Evolutionary conservation across 139 green algal species (phyloP), one percentile per base, ranked within the genome.

Genomic region (Chlamydomonas sphaeroides): DNA sequence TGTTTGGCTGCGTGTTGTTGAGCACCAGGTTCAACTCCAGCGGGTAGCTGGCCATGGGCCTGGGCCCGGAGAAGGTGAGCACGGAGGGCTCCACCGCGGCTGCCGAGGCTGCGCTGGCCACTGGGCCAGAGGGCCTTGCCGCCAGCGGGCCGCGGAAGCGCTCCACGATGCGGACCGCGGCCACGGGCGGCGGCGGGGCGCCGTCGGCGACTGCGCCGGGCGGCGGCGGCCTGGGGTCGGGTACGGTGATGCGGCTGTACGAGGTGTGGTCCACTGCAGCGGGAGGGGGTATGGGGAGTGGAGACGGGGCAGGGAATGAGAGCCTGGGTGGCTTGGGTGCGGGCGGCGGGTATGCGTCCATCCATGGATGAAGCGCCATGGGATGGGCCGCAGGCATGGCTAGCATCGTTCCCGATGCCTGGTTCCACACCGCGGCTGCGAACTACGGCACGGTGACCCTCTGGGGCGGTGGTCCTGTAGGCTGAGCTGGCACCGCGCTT

Each of bases 1-100:
- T 80, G 59, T 80, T 80, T 8, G 28, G 38, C 53, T 80, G 72
- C 28, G 72, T 80, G 57, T 80, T 30, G 36, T 68, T 80, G 38
- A 56, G 56, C 28, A 80, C 72, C 28, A 80, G 56, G 10, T 38
- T 68, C 21, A 32, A 26, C 15, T 80, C 72, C 71, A 67, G 23
- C 1, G 71, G 71, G 32, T 68, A 79, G 33, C 20, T 48, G 18
- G 36, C 48, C 14, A 32, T n/a, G 7, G 32, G 39, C 23, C 20
- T 5, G 48, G 49, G 7, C 4, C 30, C 41, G 41, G 28, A 2
- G 4, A n/a, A n/a, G n/a, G n/a, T n/a, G n/a, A n/a, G n/a, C n/a
- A n/a, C n/a, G n/a, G n/a, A n/a, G n/a, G n/a, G n/a, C n/a, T n/a
- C 23, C 2, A 28, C 4, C 11, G 48, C 68, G 3, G 3, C 68